Evolutionary conservation across 2,329 filamentous ascomycete genomes (phyloP).

Genomic region (Zasmidium citrigriseum): DNA sequence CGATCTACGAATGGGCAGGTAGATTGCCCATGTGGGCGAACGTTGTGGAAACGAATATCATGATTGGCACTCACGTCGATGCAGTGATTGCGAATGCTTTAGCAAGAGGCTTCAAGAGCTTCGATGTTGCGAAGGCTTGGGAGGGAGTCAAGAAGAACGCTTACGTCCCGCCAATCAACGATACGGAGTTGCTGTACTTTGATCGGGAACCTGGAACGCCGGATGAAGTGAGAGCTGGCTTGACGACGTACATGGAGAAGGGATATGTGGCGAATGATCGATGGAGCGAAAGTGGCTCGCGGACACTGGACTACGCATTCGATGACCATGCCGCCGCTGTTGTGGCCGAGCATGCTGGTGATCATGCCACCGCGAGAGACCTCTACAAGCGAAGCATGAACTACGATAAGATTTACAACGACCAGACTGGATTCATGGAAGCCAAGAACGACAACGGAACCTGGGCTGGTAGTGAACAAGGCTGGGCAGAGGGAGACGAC

Average conservation of each 20-base stretch:
- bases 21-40: slow-evolving; percentile 54
- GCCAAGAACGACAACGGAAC: slow-evolving; percentile 50
- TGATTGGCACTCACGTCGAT: slow-evolving; percentile 53
- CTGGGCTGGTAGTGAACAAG: slow-evolving; percentile 47
- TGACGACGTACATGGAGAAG: slow-evolving; percentile 46
- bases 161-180: slow-evolving; percentile 46
- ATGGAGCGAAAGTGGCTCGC: slow-evolving; percentile 50
- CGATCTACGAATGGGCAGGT: slow-evolving; percentile 51
- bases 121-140: slow-evolving; percentile 49
- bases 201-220: slow-evolving; percentile 50
- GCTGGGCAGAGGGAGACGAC: slow-evolving; percentile 53
- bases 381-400: slow-evolving; percentile 43
- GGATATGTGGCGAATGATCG: slow-evolving; percentile 52
- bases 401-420: slow-evolving; percentile 47
- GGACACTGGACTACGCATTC: slow-evolving; percentile 52
- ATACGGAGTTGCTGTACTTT: slow-evolving; percentile 49
- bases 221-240: slow-evolving; percentile 48
- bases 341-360: slow-evolving; percentile 41
- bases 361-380: slow-evolving; percentile 32
- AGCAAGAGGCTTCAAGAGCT: slow-evolving; percentile 44
- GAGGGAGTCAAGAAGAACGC: slow-evolving; percentile 47
- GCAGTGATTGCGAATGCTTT: slow-evolving; percentile 52
- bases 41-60: slow-evolving; percentile 53
- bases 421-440: slow-evolving; percentile 49
- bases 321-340: slow-evolving; percentile 49